phyloP scores from a whole-genome alignment of 805 yeast genomes.

The Teunomyces funiuensis region DNA sequence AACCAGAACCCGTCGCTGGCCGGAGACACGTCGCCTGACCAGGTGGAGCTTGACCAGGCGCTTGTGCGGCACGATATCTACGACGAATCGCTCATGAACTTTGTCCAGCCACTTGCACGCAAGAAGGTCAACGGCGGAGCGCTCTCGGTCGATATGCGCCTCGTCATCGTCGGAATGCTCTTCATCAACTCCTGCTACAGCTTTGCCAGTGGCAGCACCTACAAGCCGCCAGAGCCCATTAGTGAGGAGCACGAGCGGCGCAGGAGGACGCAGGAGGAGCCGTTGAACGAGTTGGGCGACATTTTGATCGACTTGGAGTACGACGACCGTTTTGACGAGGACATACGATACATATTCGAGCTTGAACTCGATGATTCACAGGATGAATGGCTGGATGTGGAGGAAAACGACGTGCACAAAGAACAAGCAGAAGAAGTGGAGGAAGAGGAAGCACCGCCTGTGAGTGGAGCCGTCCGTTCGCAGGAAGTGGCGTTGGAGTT shows the following conservation, averaged over 20 bases:
- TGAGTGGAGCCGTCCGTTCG: constrained; percentile 8
- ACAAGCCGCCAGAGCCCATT: neutral
- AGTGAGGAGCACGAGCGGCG: constrained; percentile 14
- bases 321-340: constrained; percentile 70
- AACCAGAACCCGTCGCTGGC: constrained; percentile 42
- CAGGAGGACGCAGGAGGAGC: constrained; percentile 18
- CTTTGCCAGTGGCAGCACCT: constrained; percentile 11
- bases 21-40: constrained; percentile 8
- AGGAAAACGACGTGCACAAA: constrained; percentile 9
- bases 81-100: constrained; percentile 58
- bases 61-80: constrained; percentile 49
- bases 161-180: constrained; percentile 55
- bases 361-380: constrained; percentile 45
- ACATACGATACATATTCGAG: constrained; percentile 59
- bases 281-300: constrained; percentile 47
- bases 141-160: constrained; percentile 54
- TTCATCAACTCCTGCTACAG: constrained; percentile 25
- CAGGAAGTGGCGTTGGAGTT: constrained; percentile 24
- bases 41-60: neutral
- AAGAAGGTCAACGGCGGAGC: constrained; percentile 57
- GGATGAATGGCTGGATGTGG: constrained; percentile 18
- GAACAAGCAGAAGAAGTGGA: constrained; percentile 5
- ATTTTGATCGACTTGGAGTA: constrained; percentile 54
- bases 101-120: constrained; percentile 68
- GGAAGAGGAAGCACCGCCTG: constrained; percentile 16